Evolutionary conservation across 495 filamentous ascomycete genomes (phyloP).

Genomic region (Aspergillus campestris): DNA sequence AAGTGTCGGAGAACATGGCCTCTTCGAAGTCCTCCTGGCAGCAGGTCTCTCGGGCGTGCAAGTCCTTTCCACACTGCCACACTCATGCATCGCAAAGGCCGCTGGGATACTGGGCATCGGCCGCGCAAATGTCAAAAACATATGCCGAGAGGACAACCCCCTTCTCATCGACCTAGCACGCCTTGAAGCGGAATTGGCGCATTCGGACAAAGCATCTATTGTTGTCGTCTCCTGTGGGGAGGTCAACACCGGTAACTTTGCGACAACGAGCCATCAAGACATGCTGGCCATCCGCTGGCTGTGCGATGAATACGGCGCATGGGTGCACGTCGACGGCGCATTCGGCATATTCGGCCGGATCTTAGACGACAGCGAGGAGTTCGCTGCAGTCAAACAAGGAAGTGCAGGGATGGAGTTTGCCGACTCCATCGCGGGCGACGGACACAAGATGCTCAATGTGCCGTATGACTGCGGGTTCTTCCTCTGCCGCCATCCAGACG

Average conservation of each 20-base stretch:
- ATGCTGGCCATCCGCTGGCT: conserved; percentile 57
- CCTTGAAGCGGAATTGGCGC: conserved; percentile 45
- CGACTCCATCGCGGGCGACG: conserved; percentile 81
- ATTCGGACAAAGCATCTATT: conserved; percentile 53
- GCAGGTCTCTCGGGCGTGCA: conserved; percentile 60
- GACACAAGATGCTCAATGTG: conserved; percentile 90
- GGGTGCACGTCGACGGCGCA: conserved; percentile 88
- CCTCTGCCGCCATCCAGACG: conserved; percentile 53
- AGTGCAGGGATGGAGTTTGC: conserved; percentile 68
- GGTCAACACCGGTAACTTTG: conserved; percentile 85
- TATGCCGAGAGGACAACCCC: conserved; percentile 44
- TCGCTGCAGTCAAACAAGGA: conserved; percentile 43
- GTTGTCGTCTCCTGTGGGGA: conserved; percentile 76
- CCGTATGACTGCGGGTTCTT: conserved; percentile 94
- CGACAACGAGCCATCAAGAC: conserved; percentile 48
- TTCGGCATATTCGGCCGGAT: conserved; percentile 79
- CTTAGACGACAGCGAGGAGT: conserved; percentile 52
- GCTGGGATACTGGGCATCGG: conserved; percentile 76
- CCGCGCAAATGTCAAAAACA: conserved; percentile 52
- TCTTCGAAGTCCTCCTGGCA: conserved; percentile 55
- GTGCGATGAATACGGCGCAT: conserved; percentile 67
- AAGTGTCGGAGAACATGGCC: conserved; percentile 59
- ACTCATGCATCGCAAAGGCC: conserved; percentile 77
- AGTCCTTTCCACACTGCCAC: conserved; percentile 70
- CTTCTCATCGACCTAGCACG: conserved; percentile 59